These are phyloP conservation scores for Termitomyces sp. DNA, from an alignment of 768 basidiomycete species.

Conservation along the genomic window DNA sequence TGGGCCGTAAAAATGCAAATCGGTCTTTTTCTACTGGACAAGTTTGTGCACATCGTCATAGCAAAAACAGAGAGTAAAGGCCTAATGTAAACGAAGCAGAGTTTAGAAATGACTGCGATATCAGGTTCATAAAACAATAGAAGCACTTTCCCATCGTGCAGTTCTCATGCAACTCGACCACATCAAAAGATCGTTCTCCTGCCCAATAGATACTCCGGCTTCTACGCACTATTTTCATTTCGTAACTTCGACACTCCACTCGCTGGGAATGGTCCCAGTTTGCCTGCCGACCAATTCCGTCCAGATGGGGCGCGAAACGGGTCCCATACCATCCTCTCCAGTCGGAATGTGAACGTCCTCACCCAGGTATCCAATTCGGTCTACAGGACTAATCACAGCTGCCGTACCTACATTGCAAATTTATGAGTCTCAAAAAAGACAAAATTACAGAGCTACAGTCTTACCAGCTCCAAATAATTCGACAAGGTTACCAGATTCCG, in stretches of 20 bases:
- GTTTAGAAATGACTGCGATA: no score
- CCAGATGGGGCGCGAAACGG: constrained; percentile 69
- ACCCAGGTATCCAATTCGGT: constrained; percentile 71
- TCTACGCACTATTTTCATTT: constrained; percentile 17
- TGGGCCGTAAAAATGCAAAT: no score
- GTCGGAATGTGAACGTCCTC: constrained; percentile 62
- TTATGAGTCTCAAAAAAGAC: not conserved
- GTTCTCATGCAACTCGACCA: no score
- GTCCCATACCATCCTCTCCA: constrained; percentile 74
- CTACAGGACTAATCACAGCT: constrained; percentile 68
- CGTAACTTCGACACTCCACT: constrained; percentile 65
- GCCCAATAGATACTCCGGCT: not conserved
- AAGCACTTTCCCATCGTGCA: no score
- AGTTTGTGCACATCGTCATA: no score
- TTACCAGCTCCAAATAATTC: constrained; percentile 83
- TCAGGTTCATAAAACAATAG: no score
- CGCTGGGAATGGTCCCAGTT: constrained; percentile 70
- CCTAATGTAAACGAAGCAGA: no score
- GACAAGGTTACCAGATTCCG: constrained; percentile 58
- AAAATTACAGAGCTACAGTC: not conserved
- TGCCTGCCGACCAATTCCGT: constrained; percentile 77
- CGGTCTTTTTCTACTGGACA: no score
- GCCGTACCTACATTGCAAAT: constrained; percentile 52
- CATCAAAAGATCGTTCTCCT: not conserved
- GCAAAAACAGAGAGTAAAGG: no score